Evolutionary conservation across 805 yeast species (phyloP).

Genomic region (Myxozyma melibiosi): DNA sequence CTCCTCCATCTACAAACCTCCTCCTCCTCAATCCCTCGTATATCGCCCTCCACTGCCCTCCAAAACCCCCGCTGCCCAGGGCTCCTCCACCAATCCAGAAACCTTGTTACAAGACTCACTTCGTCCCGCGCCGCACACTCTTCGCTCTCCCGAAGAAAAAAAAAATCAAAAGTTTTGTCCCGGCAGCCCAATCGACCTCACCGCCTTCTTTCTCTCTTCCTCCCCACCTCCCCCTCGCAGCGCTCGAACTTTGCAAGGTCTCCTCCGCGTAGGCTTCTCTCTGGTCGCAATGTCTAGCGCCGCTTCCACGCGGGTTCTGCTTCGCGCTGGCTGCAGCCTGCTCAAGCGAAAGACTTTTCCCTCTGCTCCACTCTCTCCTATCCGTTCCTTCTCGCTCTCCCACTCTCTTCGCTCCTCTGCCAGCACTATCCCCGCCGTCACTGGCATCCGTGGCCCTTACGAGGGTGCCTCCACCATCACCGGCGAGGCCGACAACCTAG

Average conservation of each 20-base stretch:
- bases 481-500: conserved; percentile 47
- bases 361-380: not conserved
- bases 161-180: conserved; percentile 2
- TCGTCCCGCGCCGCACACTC: conserved; percentile 9
- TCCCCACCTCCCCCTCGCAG: not conserved
- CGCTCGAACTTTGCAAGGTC: not conserved
- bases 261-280: not conserved
- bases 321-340: conserved; percentile 2
- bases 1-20: no score
- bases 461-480: conserved; percentile 29
- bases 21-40: no score
- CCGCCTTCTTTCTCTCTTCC: not conserved
- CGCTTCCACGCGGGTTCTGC: conserved; percentile 9
- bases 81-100: conserved; percentile 5
- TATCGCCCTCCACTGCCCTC: no score
- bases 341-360: not conserved
- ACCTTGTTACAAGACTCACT: conserved; percentile 8
- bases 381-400: conserved; percentile 1
- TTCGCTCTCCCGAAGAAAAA: not conserved
- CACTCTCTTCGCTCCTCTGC: not conserved
- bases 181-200: not conserved
- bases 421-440: conserved; percentile 9
- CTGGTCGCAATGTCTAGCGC: conserved; percentile 5
- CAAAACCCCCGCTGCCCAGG: not conserved
- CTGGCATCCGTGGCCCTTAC: conserved; percentile 23